A percentile compares a stretch with the other conserved stretches of the same genome.
These are phyloP conservation scores for Bromus sterilis DNA, from an alignment of 176 grass and related monocot genomes.

Conservation along the genomic window DNA sequence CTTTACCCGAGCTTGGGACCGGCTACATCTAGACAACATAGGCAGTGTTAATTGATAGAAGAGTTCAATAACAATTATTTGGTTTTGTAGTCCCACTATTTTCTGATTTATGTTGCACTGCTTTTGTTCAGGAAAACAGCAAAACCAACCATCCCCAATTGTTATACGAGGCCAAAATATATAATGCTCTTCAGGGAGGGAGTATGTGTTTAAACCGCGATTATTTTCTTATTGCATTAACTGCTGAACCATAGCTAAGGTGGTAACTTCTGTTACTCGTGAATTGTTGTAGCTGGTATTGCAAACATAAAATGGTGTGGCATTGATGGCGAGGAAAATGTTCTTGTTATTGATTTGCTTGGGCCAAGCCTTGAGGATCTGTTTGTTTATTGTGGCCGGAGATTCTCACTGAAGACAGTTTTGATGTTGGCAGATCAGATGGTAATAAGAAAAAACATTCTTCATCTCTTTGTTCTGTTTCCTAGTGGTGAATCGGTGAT, in stretches of 20 bases:
- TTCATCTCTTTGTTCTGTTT: neutral
- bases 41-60: neutral
- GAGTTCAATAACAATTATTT: neutral
- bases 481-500: neutral
- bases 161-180: slow-evolving; percentile 81
- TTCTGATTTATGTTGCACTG: slow-evolving; percentile 14
- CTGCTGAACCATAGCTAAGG: neutral
- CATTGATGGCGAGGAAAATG: slow-evolving; percentile 67
- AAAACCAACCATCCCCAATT: slow-evolving; percentile 81
- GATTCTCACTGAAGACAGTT: slow-evolving; percentile 79
- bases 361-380: slow-evolving; percentile 81
- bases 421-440: slow-evolving; percentile 83
- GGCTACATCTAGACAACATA: too few species aligned
- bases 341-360: slow-evolving; percentile 86
- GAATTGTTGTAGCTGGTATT: slow-evolving; percentile 52
- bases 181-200: slow-evolving; percentile 72
- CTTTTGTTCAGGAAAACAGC: slow-evolving; percentile 55
- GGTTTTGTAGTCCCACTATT: neutral
- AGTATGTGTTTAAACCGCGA: slow-evolving; percentile 34
- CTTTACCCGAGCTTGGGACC: too few species aligned
- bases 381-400: slow-evolving; percentile 71
- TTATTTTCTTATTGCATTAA: neutral
- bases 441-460: slow-evolving; percentile 36
- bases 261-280: slow-evolving; percentile 15
- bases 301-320: slow-evolving; percentile 83